Base-by-base conservation (phyloP, 257 asterid genomes). In the Solanum virginianum region DNA sequence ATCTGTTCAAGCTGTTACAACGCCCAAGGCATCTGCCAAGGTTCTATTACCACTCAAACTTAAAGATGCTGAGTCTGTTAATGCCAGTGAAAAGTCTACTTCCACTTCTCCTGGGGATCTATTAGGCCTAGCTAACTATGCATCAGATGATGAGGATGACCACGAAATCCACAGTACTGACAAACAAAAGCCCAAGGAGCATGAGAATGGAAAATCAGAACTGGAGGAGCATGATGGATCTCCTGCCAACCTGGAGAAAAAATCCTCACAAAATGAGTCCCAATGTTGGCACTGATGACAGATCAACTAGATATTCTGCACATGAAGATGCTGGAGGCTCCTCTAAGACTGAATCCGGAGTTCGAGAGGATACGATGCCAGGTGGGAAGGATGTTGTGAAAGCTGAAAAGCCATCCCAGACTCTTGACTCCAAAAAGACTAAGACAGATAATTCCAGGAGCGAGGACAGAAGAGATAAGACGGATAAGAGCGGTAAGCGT, bases 111-210 rank as follows among this genome's bases (percentile, higher is more conserved):
- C 91, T 83, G 98, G 93, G 56, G 93, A 95, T 89, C 85, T 97
- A 71, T 89, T 97, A 56, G 99, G 99, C 83, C 91, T 97, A 81
- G 98, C 87, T 91, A 93, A 85, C 89, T 97, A 97, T 93, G 99
- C 93, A 75, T 95, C 99, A 45, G 98, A 94, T 75, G 99, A 93
- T 87, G 99, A 90, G 24, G 91, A 93, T 22, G 98, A 91, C 84
- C 91, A 87, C 26, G 97, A 88, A 89, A 86, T 77, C 66, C 94
- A 92, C 91, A 92, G 91, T 85, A 87, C 94, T 83, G 89, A 41
- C 83, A 88, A 89, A 71, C 87, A 74, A 80, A 85, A 87, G 80
- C 70, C 80, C 43, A 88, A 91, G 79, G 94, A 89, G 77, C 87
- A 85, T 86, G 94, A 88, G 79, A 90, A 90, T 87, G 94, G 94